phyloP scores from a whole-genome alignment of 352 stramenopile genomes.

The Phytophthora sp. region DNA sequence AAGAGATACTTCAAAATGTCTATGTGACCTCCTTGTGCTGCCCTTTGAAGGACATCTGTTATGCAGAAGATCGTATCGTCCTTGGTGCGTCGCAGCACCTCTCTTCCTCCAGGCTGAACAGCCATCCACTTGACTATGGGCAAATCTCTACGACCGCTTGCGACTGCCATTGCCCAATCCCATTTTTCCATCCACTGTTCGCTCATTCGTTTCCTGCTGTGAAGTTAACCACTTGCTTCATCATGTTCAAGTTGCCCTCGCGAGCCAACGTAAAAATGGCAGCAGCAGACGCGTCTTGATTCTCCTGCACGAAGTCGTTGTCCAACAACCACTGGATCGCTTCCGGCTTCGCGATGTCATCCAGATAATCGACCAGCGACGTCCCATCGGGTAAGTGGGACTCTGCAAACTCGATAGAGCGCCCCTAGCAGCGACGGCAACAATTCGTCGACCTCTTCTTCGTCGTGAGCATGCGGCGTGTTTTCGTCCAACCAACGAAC shows the following conservation, averaged over 20 bases:
- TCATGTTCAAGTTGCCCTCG: constrained; percentile 9
- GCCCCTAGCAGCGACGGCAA: constrained; percentile 4
- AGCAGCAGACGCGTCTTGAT: constrained; percentile 3
- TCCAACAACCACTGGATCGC: constrained; percentile 3
- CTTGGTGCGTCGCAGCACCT: background rate
- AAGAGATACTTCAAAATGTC: constrained; percentile 8
- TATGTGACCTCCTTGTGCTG: constrained; percentile 7
- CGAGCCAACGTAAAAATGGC: constrained; percentile 14
- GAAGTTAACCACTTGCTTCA: constrained; percentile 3
- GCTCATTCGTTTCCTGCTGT: constrained; percentile 8
- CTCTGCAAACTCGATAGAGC: constrained; percentile 7
- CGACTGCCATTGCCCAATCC: constrained; percentile 2
- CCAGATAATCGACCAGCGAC: background rate
- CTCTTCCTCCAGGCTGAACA: background rate
- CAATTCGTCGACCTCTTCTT: constrained; percentile 9
- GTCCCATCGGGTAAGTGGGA: background rate
- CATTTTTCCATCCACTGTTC: constrained; percentile 5
- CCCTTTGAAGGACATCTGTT: background rate
- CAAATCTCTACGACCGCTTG: constrained; percentile 2
- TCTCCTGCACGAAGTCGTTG: background rate
- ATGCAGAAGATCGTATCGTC: background rate
- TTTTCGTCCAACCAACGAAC: constrained; percentile 7
- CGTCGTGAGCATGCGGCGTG: constrained; percentile 8
- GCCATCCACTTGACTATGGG: constrained; percentile 11
- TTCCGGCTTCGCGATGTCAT: background rate